phyloP scores from a whole-genome alignment of 305 asterid species.

The Coffea humblotiana region DNA sequence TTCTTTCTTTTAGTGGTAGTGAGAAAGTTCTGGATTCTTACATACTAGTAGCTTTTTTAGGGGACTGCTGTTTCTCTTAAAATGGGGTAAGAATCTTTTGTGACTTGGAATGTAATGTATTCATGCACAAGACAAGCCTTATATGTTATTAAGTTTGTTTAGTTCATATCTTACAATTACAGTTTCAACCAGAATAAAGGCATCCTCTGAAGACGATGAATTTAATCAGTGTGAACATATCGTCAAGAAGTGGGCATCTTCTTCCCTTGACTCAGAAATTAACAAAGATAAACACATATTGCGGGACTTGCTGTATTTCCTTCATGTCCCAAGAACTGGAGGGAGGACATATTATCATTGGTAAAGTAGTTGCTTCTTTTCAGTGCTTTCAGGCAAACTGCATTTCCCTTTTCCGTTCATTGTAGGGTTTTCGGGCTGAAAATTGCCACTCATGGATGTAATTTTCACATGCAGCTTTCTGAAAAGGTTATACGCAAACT shows the following conservation, averaged over 20 bases:
- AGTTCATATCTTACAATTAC: conserved; percentile 17
- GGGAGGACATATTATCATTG: conserved; percentile 91
- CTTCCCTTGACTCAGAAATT: conserved; percentile 57
- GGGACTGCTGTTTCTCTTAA: not conserved
- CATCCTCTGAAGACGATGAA: conserved; percentile 44
- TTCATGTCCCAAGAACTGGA: conserved; percentile 96
- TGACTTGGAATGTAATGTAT: not conserved
- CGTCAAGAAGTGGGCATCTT: conserved; percentile 85
- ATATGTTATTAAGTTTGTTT: not conserved
- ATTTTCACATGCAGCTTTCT: conserved; percentile 54
- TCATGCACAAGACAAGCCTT: not conserved
- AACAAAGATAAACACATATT: conserved; percentile 51
- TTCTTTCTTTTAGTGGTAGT: not conserved
- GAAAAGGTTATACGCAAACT: conserved; percentile 68
- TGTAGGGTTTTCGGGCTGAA: not conserved
- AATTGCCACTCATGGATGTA: not conserved
- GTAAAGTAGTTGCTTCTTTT: conserved; percentile 31
- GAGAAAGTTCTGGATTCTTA: not conserved
- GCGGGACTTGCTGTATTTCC: conserved; percentile 89
- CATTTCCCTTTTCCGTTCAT: not conserved
- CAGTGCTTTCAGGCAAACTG: not conserved
- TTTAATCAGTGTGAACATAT: conserved; percentile 56
- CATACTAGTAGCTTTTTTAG: not conserved
- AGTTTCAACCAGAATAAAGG: conserved; percentile 43
- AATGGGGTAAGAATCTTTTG: not conserved